A percentile compares a stretch with the other conserved stretches of the same genome.
phyloP scores from a whole-genome alignment of 2,329 filamentous ascomycete species.

The Aphanocladium album region DNA sequence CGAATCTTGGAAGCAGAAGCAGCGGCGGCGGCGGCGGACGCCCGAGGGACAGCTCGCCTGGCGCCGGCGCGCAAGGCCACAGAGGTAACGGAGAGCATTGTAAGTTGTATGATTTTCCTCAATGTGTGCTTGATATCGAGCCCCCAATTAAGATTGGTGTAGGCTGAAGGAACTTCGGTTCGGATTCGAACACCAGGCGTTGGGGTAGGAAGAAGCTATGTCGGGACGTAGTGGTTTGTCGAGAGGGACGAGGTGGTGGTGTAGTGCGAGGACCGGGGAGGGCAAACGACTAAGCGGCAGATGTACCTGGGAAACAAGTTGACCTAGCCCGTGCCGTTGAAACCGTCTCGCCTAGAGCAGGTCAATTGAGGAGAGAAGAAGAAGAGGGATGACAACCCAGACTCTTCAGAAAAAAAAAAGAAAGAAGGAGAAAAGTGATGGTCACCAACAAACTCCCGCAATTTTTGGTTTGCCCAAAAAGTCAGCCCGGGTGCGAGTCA shows the following conservation, averaged over 20 bases:
- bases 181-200: neutral
- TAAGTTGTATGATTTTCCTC: neutral
- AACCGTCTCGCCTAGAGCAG: neutral
- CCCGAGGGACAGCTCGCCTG: slow-evolving; percentile 34
- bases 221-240: neutral
- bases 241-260: too few relatives aligned
- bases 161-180: neutral
- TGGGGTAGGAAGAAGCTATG: neutral
- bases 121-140: slow-evolving; percentile 18
- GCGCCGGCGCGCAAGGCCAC: slow-evolving; percentile 39
- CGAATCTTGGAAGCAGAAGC: slow-evolving; percentile 22
- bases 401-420: neutral
- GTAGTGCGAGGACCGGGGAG: too few relatives aligned
- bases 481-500: neutral
- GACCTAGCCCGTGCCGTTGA: neutral
- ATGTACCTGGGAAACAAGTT: too few relatives aligned
- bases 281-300: neutral
- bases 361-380: neutral
- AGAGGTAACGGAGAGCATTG: slow-evolving; percentile 40
- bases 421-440: neutral
- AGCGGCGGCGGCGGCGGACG: slow-evolving; percentile 17
- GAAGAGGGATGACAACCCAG: neutral
- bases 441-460: neutral
- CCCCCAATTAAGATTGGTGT: neutral
- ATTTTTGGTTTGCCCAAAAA: neutral